These are phyloP conservation scores for Colletotrichum sp. DNA, from an alignment of 2,329 filamentous ascomycete genomes.

Conservation along the genomic window DNA sequence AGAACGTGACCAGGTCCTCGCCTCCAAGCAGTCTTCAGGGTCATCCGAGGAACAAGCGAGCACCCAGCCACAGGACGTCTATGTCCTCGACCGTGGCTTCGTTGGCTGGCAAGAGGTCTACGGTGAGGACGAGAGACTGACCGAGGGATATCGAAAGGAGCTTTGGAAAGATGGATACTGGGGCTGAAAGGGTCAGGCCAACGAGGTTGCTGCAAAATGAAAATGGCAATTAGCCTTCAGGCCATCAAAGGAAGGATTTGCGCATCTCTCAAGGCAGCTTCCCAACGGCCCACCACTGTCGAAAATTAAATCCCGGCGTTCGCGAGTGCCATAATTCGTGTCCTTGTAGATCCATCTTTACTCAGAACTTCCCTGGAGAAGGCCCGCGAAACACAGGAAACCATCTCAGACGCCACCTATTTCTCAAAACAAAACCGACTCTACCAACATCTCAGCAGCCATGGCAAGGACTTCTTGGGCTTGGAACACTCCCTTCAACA, in stretches of 20 bases:
- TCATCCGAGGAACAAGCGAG: background rate
- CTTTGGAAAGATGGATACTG: slow-evolving; percentile 73
- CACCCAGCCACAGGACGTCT: slow-evolving; percentile 69
- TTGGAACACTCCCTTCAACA: background rate
- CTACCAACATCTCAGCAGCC: background rate
- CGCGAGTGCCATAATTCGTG: background rate
- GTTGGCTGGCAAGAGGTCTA: slow-evolving; percentile 86
- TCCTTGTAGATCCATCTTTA: background rate
- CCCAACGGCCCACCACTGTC: background rate
- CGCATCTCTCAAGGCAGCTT: background rate
- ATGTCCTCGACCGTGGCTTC: slow-evolving; percentile 85
- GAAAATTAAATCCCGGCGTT: background rate
- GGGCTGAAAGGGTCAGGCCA: background rate
- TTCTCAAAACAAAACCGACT: background rate
- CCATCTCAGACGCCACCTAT: background rate
- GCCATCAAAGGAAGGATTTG: background rate
- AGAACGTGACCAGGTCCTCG: slow-evolving; percentile 63
- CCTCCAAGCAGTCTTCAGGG: slow-evolving; percentile 14
- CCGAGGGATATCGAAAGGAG: slow-evolving; percentile 84
- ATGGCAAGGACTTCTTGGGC: background rate
- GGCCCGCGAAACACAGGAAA: background rate
- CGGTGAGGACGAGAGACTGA: slow-evolving; percentile 79
- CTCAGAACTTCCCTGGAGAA: background rate
- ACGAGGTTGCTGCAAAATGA: background rate
- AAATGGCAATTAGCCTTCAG: background rate